Evolutionary conservation across 139 green algal genomes (phyloP), one percentile per base, ranked within the genome.

Genomic region (Desmodesmus armatus): DNA sequence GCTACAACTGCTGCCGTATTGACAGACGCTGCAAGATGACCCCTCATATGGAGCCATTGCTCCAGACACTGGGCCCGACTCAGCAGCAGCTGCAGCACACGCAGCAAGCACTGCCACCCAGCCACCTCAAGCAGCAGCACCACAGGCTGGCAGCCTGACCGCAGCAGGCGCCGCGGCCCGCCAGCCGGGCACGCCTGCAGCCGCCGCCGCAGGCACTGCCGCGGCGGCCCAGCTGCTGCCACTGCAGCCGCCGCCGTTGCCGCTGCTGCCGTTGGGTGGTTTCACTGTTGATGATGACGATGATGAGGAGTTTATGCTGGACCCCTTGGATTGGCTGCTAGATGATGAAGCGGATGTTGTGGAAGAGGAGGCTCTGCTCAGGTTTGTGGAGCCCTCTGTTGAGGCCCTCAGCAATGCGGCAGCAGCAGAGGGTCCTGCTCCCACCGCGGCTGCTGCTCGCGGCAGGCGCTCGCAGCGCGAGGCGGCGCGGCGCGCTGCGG

Each of bases 271-370:
- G 44, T 29, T 31, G 40, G n/a, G n/a, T n/a, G n/a, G n/a, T n/a
- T n/a, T n/a, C n/a, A n/a, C n/a, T n/a, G n/a, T 21, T 47, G 79
- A 76, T 21, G 79, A 85, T 63, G 79, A 85, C 13, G 79, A 85
- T 49, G 79, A 85, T 78, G 79, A 85, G 15, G 79, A 85, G 65
- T 85, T 78, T 35, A 17, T 70, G 47, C 21, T 85, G 39, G 79
- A 76, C 31, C 44, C 63, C 1, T 27, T 75, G 23, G 80, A 80
- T 44, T 80, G 47, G 53, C 23, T 84, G 62, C 21, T 70, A 27
- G 75, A 80, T 51, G 78, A 74, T 55, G 78, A 74, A 9, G 35
- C 60, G 39, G 78, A 74, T 84, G 78, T 43, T 49, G 40, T 35
- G n/a, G 58, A 84, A 25, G 55, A 74, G 23, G 78, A 84, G 40